phyloP scores from a whole-genome alignment of 2,329 filamentous ascomycete species.

The Biscogniauxia sp. region DNA sequence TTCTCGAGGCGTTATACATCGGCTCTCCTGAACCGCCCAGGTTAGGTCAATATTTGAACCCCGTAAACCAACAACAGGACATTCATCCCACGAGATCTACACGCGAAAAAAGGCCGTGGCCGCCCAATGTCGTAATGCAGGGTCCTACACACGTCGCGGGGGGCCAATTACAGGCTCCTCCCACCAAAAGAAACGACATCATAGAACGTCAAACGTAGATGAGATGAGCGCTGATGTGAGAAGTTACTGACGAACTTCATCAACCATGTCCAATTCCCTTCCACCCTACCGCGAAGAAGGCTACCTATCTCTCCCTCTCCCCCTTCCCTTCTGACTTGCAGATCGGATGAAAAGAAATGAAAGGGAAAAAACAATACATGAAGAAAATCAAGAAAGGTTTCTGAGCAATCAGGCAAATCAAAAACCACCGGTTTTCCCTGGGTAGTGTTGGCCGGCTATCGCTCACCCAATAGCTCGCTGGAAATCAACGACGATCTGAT shows the following conservation, averaged over 20 bases:
- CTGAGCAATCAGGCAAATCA: background rate
- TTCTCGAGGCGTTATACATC: background rate
- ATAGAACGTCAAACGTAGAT: background rate
- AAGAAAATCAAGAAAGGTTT: background rate
- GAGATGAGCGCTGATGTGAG: conserved; percentile 16
- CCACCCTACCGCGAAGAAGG: background rate
- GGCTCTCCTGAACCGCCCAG: background rate
- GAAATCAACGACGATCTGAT: background rate
- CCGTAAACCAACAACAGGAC: background rate
- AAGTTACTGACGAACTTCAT: conserved; percentile 2
- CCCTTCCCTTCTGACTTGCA: background rate
- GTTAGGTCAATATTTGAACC: background rate
- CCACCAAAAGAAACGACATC: background rate
- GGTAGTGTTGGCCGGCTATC: background rate
- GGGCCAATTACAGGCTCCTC: background rate
- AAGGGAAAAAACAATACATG: background rate
- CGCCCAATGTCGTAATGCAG: conserved; percentile 1
- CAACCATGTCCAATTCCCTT: background rate
- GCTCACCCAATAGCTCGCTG: background rate
- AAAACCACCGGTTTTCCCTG: background rate
- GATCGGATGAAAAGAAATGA: background rate
- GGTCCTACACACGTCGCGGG: conserved; percentile 2
- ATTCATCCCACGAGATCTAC: background rate
- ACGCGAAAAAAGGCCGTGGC: background rate
- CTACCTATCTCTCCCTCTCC: background rate